Evolutionary conservation across 129 eudicot genomes (phyloP), one percentile per base, ranked within the genome.

Genomic region (Chrysanthemum lavandulifolium): DNA sequence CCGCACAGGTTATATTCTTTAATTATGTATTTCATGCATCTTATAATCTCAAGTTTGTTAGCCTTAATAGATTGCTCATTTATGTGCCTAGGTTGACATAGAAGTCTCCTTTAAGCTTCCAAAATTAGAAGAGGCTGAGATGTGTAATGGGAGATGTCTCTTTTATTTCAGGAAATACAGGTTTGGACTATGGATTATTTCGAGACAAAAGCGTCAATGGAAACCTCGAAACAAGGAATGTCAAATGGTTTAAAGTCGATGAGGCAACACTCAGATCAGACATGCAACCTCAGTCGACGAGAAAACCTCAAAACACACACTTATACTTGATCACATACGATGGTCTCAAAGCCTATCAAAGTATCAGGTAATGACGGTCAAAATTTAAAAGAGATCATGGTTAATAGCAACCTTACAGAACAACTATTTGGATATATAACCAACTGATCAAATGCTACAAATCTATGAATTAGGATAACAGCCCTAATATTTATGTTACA

Each of bases 41-140:
- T 23, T 2, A 7, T 13, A 31, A 48, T 13, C 68, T 68, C 13
- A 15, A 2, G 10, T 73, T 33, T 16, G 53, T 70, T 45, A 36
- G 61, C 29, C 67, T 72, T 25, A 36, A 51, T 45, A 59, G 10
- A 49, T 54, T n/a, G 13, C 25, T 67, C 3, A 21, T 31, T 21
- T 48, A 1, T 33, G 4, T 40, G 45, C 50, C 48, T 64, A 87
- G 92, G 87, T 82, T 47, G 89, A 87, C 81, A 81, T 87, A 76
- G 83, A 82, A 58, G 73, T 87, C 21, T 76, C 87, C 7, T 87
- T 87, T 68, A 73, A 68, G 43, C 53, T 82, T 11, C 65, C 81
- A 53, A 70, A 67, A 21, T 55, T 87, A 45, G 79, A 82, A 40
- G 76, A 82, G 23, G 80, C 80, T 10, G 93, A 84, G 70, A 53